A percentile compares a stretch with the other conserved stretches of the same genome.
Conservation (phyloP, 2,329 filamentous ascomycete genomes). For the Diplodia sapinea region DNA sequence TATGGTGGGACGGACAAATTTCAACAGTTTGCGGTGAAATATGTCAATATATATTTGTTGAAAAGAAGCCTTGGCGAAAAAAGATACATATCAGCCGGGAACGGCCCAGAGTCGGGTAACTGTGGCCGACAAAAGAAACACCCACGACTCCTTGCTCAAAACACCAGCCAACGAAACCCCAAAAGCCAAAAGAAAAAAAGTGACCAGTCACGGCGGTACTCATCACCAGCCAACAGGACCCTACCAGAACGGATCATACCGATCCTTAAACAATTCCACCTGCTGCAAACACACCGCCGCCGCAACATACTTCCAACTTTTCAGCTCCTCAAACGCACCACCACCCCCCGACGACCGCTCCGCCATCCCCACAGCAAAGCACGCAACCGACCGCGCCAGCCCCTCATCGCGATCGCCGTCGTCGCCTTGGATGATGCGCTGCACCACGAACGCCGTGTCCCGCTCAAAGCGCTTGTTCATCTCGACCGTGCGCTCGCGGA, state of each 20-base stretch:
- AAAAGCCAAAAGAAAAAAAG: no score
- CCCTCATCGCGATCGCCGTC: slow-evolving; percentile 47
- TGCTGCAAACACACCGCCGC: slow-evolving; percentile 58
- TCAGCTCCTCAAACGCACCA: slow-evolving; percentile 43
- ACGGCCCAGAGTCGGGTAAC: no score
- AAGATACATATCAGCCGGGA: no score
- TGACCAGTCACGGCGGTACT: no score
- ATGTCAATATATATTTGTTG: no score
- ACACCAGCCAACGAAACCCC: no score
- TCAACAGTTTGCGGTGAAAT: no score
- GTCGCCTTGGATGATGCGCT: slow-evolving; percentile 53
- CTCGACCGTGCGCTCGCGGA: slow-evolving; percentile 41
- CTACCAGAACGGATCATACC: slow-evolving; percentile 12
- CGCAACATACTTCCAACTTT: slow-evolving; percentile 61
- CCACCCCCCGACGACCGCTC: slow-evolving; percentile 42
- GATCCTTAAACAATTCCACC: slow-evolving; percentile 45
- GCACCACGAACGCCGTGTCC: slow-evolving; percentile 50
- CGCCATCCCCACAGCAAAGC: slow-evolving; percentile 52
- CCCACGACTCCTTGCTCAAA: no score
- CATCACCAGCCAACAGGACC: no score
- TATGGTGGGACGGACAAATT: no score
- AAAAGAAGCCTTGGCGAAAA: no score
- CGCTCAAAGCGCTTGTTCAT: slow-evolving; percentile 51
- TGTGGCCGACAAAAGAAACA: no score
- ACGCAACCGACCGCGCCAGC: slow-evolving; percentile 58